Conservation (phyloP, 176 grass and related monocot genomes). For the Avena sativa region DNA sequence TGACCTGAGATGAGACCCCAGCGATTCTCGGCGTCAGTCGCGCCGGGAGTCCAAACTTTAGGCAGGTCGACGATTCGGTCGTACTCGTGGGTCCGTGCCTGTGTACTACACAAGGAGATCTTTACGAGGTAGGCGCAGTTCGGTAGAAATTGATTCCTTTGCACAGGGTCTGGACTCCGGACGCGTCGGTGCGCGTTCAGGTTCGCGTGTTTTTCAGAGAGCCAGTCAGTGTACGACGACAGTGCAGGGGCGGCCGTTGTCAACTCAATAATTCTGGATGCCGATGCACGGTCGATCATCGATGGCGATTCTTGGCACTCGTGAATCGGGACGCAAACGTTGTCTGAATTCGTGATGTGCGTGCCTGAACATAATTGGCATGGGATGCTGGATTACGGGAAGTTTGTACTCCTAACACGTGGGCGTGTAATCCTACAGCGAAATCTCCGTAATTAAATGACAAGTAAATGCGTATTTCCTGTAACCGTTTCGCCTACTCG, state of each 20-base stretch:
- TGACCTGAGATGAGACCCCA: background rate
- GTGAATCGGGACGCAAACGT: background rate
- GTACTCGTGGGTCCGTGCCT: too few species aligned
- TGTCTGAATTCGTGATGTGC: too few species aligned
- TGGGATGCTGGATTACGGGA: too few species aligned
- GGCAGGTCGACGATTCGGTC: background rate
- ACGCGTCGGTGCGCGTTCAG: background rate
- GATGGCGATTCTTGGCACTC: background rate
- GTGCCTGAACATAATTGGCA: too few species aligned
- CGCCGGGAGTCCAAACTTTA: slow-evolving; percentile 37
- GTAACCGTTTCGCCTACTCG: background rate
- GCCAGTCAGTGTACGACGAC: background rate
- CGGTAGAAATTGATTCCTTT: background rate
- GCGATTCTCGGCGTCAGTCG: slow-evolving; percentile 9
- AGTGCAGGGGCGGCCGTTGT: background rate
- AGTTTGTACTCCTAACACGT: too few species aligned
- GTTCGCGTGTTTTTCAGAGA: background rate
- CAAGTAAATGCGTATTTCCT: background rate
- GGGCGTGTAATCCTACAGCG: too few species aligned
- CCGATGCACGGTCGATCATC: background rate
- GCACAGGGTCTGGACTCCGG: background rate
- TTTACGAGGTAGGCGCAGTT: background rate
- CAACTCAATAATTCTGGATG: background rate
- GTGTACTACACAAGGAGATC: too few species aligned
- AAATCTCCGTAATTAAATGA: background rate